These are phyloP conservation scores for Periconia sp. DNA, from an alignment of 2,329 filamentous ascomycete species.

Conservation along the genomic window DNA sequence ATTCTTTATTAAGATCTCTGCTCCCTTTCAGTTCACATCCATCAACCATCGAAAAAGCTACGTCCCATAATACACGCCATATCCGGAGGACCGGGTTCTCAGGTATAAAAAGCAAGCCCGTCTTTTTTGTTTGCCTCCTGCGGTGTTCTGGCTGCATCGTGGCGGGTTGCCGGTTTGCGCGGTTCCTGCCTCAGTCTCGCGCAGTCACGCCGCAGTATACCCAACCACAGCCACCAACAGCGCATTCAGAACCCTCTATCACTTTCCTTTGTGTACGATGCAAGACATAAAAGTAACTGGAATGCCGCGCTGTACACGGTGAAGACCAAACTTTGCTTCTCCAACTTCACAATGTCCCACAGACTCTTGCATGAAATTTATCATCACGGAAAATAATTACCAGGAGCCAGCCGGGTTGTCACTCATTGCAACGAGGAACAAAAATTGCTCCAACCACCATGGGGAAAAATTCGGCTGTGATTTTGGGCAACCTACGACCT, in stretches of 20 bases:
- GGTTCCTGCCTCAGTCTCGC: too few species aligned
- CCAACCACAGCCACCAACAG: not conserved
- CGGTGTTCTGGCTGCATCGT: too few species aligned
- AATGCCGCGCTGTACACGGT: not conserved
- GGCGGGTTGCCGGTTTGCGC: too few species aligned
- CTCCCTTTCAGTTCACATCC: too few species aligned
- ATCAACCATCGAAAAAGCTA: too few species aligned
- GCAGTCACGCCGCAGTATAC: too few species aligned
- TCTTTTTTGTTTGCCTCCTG: too few species aligned
- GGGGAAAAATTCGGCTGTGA: not conserved
- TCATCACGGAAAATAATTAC: not conserved
- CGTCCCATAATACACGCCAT: too few species aligned
- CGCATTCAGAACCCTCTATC: not conserved
- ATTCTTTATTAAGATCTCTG: too few species aligned
- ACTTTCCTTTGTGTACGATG: not conserved
- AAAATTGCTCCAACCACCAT: constrained; percentile 3
- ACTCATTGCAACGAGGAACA: not conserved
- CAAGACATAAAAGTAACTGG: not conserved
- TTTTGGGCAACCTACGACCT: not conserved
- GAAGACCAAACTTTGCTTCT: not conserved
- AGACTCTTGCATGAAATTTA: not conserved
- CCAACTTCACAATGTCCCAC: not conserved
- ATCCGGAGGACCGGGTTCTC: too few species aligned
- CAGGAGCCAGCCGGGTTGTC: not conserved
- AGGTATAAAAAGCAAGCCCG: too few species aligned